Evolutionary conservation across 106 monocot genomes (phyloP), one percentile per base, ranked within the genome.

Genomic region (Dactylorhiza incarnata): DNA sequence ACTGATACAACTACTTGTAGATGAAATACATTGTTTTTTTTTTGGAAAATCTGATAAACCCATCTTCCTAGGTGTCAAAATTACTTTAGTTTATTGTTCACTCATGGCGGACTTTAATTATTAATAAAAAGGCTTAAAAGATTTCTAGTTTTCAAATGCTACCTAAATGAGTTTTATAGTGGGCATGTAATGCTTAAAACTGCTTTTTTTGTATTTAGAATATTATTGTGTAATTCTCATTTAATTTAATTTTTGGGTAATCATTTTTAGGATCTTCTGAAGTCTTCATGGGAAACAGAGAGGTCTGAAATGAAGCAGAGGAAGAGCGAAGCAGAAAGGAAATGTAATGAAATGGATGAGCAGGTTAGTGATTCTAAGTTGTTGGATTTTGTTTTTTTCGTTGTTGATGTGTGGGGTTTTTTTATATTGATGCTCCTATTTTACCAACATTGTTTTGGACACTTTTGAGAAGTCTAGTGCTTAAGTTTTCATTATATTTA

Each of bases 291-390:
- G 86, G 87, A 91, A 75, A 83, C 81, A 49, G 94, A 94, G 73
- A 91, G 86, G 29, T 25, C 75, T 8, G 73, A 74, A 6, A 45
- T 99, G 55, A 43, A 85, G 74, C 82, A 81, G 17, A 74, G 73
- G 45, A 91, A 85, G 78, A 78, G 76, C 69, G 86, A 82, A 73
- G 82, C 88, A 22, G 91, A 91, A 72, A 86, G 79, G 67, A 99
- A 89, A 49, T 92, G 81, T 62, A 82, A 77, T 62, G 94, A 99
- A 69, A 75, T 83, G 25, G 84, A 94, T 83, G 99, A 97, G 63
- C 96, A 97, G 84, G 96, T 97, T 48, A 71, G 49, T 70, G 11
- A 51, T 73, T 52, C 15, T 2, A 52, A 52, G 14, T 29, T 24
- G 29, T 65, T 13, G 24, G 24, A 26, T 65, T 65, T 65, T 65